Evolutionary conservation across 2,329 filamentous ascomycete genomes (phyloP).

Genomic region (Onygenales sp.): DNA sequence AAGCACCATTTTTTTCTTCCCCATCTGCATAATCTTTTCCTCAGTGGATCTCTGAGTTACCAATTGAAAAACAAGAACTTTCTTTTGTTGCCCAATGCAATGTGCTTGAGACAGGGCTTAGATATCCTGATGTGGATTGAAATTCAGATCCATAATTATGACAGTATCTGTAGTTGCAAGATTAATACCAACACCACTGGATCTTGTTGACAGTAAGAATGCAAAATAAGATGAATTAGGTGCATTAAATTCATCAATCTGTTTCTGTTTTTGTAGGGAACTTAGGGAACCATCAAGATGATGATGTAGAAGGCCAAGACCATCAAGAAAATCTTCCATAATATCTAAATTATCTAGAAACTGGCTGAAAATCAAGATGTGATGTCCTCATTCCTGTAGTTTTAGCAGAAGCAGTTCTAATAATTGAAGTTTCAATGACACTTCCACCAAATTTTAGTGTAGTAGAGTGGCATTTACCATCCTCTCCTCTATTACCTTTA

Average conservation of each 20-base stretch:
- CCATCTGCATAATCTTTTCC: conserved; percentile 93
- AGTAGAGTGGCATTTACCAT: conserved; percentile 51
- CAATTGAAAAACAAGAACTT: conserved; percentile 89
- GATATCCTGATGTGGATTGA: conserved; percentile 96
- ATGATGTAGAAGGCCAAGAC: conserved; percentile 61
- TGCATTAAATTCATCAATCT: conserved; percentile 88
- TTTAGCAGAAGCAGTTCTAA: conserved; percentile 81
- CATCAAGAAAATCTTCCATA: conserved; percentile 80
- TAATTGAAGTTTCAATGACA: conserved; percentile 78
- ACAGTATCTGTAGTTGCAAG: conserved; percentile 94
- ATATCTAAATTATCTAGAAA: conserved; percentile 82
- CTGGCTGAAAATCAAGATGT: conserved; percentile 92
- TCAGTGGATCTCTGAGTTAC: conserved; percentile 84
- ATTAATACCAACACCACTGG: conserved; percentile 95
- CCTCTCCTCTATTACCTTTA: conserved; percentile 76
- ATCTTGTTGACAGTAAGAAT: conserved; percentile 89
- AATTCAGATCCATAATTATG: conserved; percentile 93
- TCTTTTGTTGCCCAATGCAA: conserved; percentile 91
- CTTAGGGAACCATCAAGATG: conserved; percentile 76
- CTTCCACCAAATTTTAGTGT: conserved; percentile 78
- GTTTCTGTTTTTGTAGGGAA: conserved; percentile 80
- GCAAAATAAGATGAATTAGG: conserved; percentile 75
- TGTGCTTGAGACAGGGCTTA: conserved; percentile 91
- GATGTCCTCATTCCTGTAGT: conserved; percentile 72
- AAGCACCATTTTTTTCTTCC: conserved; percentile 88